Conservation (phyloP, 768 basidiomycete species). For the Lactarius psammicola region DNA sequence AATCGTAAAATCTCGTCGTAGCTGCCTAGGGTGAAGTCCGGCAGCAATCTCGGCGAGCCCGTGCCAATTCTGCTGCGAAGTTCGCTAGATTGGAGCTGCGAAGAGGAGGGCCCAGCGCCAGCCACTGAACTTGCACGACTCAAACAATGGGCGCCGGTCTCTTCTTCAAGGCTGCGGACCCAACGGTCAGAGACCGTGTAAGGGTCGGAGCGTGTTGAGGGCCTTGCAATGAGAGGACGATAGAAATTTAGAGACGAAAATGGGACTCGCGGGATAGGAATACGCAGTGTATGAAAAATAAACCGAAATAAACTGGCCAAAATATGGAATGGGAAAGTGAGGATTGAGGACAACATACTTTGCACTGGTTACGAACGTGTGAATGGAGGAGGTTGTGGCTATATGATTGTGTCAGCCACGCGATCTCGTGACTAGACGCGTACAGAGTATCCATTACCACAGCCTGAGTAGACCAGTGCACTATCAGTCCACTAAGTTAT, state of each 20-base stretch:
- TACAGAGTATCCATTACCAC: no score
- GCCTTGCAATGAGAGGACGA: constrained; percentile 35
- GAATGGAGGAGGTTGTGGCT: background rate
- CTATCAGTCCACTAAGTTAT: background rate
- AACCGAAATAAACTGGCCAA: constrained; percentile 61
- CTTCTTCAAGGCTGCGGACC: constrained; percentile 79
- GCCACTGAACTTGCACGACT: constrained; percentile 41
- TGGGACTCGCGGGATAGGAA: constrained; percentile 56
- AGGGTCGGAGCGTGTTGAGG: constrained; percentile 41
- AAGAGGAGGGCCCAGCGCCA: constrained; percentile 45
- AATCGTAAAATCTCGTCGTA: constrained; percentile 77
- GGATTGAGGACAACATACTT: constrained; percentile 36
- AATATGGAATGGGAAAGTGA: constrained; percentile 60
- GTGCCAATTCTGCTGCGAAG: constrained; percentile 30
- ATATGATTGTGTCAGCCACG: constrained; percentile 16
- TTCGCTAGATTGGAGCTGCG: constrained; percentile 38
- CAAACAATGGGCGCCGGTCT: constrained; percentile 71
- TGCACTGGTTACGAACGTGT: background rate
- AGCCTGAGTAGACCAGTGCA: no score
- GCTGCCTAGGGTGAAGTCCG: constrained; percentile 75
- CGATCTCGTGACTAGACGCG: constrained; percentile 24
- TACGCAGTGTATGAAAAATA: constrained; percentile 62
- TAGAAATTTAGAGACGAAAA: constrained; percentile 51
- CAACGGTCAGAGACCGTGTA: constrained; percentile 68
- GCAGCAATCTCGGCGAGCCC: constrained; percentile 54